Conservation (phyloP, 495 filamentous ascomycete genomes). For the Entonaema liquescens region DNA sequence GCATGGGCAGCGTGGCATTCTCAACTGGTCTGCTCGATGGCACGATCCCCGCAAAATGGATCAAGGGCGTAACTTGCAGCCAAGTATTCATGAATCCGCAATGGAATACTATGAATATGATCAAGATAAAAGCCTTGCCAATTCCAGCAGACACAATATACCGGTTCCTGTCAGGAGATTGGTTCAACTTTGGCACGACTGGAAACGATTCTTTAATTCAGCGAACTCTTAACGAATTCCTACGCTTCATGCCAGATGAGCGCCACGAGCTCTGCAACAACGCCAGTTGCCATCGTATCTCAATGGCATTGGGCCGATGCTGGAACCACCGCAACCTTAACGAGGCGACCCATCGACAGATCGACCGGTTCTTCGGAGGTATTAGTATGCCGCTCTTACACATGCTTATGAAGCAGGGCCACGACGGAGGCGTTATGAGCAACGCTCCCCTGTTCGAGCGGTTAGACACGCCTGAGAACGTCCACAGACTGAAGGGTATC, state of each 20-base stretch:
- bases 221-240: conserved; percentile 61
- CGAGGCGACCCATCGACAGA: conserved; percentile 68
- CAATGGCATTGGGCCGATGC: conserved; percentile 69
- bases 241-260: conserved; percentile 67
- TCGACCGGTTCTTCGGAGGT: conserved; percentile 69
- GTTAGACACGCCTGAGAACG: conserved; percentile 59
- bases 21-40: conserved; percentile 70
- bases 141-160: conserved; percentile 60
- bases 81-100: conserved; percentile 73
- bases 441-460: conserved; percentile 57
- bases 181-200: conserved; percentile 62
- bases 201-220: conserved; percentile 61
- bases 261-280: conserved; percentile 69
- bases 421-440: conserved; percentile 59
- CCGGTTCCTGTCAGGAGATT: conserved; percentile 54
- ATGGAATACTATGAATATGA: conserved; percentile 65
- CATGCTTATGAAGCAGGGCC: conserved; percentile 66
- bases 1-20: conserved; percentile 70
- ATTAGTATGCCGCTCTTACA: conserved; percentile 67
- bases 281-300: conserved; percentile 66
- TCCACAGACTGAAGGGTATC: conserved; percentile 62
- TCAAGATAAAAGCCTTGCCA: conserved; percentile 62
- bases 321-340: conserved; percentile 73
- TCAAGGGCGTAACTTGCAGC: conserved; percentile 68
- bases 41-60: conserved; percentile 64